phyloP scores from a whole-genome alignment of 139 green algal species.

The Medakamo hakoo region DNA sequence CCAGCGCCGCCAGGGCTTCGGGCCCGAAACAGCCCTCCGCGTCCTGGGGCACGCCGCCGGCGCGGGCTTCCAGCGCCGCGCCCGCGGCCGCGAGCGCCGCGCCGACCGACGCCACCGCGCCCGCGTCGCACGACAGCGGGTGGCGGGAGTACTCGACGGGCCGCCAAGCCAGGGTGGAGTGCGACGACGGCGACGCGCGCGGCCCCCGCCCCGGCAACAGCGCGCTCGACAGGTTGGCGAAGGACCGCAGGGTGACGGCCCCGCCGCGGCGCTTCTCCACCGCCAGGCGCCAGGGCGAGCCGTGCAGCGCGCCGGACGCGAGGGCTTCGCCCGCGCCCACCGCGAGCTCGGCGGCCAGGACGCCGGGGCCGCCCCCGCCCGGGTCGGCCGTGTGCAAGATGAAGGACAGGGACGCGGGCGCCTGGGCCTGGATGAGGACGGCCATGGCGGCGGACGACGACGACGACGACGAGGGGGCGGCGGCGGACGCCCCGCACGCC shows the following conservation, averaged over 20 bases:
- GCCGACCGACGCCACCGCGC: constrained; percentile 16
- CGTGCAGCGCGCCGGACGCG: constrained; percentile 35
- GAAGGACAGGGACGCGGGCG: constrained; percentile 54
- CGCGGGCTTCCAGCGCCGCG: constrained; percentile 38
- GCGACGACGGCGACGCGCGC: background rate
- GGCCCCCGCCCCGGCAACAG: constrained; percentile 19
- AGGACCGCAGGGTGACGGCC: constrained; percentile 48
- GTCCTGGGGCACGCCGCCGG: constrained; percentile 70
- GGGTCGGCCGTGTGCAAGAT: constrained; percentile 76
- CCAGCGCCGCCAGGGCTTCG: constrained; percentile 17
- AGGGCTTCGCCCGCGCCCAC: constrained; percentile 84
- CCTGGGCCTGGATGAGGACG: constrained; percentile 70
- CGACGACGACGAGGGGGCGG: constrained; percentile 12
- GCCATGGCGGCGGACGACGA: constrained; percentile 70
- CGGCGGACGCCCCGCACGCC: constrained; percentile 13
- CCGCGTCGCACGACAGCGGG: background rate
- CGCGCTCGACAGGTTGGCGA: constrained; percentile 83
- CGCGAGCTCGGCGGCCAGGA: constrained; percentile 68
- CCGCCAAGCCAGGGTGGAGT: background rate
- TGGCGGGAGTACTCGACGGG: constrained; percentile 1
- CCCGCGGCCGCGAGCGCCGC: constrained; percentile 37
- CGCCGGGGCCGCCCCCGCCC: constrained; percentile 22
- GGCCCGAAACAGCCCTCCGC: constrained; percentile 77
- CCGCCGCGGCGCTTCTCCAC: constrained; percentile 42
- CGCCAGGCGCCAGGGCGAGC: constrained; percentile 58